phyloP scores from a whole-genome alignment of 2,329 filamentous ascomycete genomes.

The Diaporthe destruens region DNA sequence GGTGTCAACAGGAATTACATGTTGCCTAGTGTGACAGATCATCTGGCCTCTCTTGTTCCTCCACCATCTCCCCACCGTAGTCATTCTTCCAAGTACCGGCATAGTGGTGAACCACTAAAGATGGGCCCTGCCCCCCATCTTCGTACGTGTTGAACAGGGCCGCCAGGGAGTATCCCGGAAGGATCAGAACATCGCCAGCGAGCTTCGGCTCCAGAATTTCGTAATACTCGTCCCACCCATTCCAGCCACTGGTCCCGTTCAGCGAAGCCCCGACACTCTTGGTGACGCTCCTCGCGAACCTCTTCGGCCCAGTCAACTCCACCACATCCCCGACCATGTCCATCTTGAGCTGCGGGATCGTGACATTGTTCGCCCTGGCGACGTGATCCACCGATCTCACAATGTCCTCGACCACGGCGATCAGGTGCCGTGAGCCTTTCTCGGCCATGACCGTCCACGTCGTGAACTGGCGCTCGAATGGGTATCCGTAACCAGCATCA shows the following conservation, averaged over 20 bases:
- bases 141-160: slow-evolving; percentile 42
- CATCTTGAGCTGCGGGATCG: slow-evolving; percentile 36
- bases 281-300: slow-evolving; percentile 39
- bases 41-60: not conserved
- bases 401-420: slow-evolving; percentile 42
- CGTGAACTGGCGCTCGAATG: slow-evolving; percentile 41
- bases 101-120: slow-evolving; percentile 30
- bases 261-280: slow-evolving; percentile 25
- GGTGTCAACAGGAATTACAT: not conserved
- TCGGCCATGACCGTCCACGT: slow-evolving; percentile 43
- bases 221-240: not conserved
- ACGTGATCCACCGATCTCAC: slow-evolving; percentile 11
- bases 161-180: slow-evolving; percentile 11
- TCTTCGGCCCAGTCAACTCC: slow-evolving; percentile 42
- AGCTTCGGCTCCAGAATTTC: slow-evolving; percentile 28
- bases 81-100: slow-evolving; percentile 34
- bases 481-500: slow-evolving; percentile 42
- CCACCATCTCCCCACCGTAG: slow-evolving; percentile 16
- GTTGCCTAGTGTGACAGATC: not conserved
- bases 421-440: slow-evolving; percentile 40
- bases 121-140: slow-evolving; percentile 13
- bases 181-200: slow-evolving; percentile 17
- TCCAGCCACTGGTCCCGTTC: slow-evolving; percentile 27
- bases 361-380: slow-evolving; percentile 26
- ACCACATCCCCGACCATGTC: slow-evolving; percentile 42